Conservation (phyloP, 2,329 filamentous ascomycete genomes). For the Aureobasidium sp. region DNA sequence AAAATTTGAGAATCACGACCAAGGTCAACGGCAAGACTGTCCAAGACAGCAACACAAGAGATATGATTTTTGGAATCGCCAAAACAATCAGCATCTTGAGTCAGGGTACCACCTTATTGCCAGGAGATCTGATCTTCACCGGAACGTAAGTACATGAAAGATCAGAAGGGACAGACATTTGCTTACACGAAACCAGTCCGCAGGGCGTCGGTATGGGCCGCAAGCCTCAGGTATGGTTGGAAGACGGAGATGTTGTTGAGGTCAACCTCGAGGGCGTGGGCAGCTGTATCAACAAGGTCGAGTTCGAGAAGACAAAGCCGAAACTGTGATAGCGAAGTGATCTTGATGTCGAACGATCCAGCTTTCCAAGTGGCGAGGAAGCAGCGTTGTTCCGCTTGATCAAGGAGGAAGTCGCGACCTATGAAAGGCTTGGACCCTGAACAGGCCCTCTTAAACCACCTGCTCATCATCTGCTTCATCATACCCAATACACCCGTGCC, state of each 20-base stretch:
- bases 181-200: slow-evolving; percentile 39
- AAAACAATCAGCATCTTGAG: slow-evolving; percentile 55
- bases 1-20: slow-evolving; percentile 50
- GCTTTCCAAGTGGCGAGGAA: background rate
- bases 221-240: slow-evolving; percentile 60
- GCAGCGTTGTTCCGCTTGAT: background rate
- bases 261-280: slow-evolving; percentile 62
- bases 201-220: slow-evolving; percentile 65
- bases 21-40: slow-evolving; percentile 53
- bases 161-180: background rate
- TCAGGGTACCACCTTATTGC: slow-evolving; percentile 55
- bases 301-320: slow-evolving; percentile 35
- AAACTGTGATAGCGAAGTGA: slow-evolving; percentile 27
- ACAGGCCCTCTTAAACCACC: background rate
- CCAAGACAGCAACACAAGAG: slow-evolving; percentile 51
- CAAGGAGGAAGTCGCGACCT: background rate
- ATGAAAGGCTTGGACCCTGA: background rate
- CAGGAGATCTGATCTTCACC: slow-evolving; percentile 60
- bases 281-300: slow-evolving; percentile 41
- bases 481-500: background rate
- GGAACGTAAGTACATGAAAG: slow-evolving; percentile 42
- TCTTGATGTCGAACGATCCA: background rate
- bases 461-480: background rate
- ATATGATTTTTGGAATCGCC: slow-evolving; percentile 58
- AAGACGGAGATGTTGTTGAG: slow-evolving; percentile 63